A percentile compares a stretch with the other conserved stretches of the same genome.
phyloP scores from a whole-genome alignment of 2,329 filamentous ascomycete species.

The Elsinoe arachidis region DNA sequence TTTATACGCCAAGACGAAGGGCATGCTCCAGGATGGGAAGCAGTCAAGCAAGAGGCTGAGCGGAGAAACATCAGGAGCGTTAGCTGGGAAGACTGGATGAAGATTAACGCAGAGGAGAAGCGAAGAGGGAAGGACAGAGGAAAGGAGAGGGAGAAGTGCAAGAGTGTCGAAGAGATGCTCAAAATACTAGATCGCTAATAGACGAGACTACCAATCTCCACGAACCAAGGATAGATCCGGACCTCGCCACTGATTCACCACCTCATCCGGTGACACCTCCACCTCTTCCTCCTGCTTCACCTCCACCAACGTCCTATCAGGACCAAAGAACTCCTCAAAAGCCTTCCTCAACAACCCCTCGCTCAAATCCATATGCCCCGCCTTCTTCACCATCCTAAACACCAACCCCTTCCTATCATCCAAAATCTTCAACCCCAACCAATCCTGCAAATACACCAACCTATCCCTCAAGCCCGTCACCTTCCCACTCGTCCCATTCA shows the following conservation, averaged over 20 bases:
- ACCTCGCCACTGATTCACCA: neutral
- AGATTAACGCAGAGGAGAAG: conserved; percentile 72
- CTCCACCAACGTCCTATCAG: conserved; percentile 24
- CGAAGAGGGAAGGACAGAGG: conserved; percentile 56
- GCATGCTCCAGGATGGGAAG: conserved; percentile 63
- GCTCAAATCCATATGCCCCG: conserved; percentile 69
- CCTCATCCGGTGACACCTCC: neutral
- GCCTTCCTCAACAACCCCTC: conserved; percentile 57
- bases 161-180: conserved; percentile 50
- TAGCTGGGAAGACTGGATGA: conserved; percentile 77
- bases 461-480: conserved; percentile 60
- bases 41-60: conserved; percentile 53
- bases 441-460: conserved; percentile 77
- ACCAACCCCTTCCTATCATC: conserved; percentile 71
- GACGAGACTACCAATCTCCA: conserved; percentile 8
- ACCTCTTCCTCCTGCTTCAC: neutral
- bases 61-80: conserved; percentile 53
- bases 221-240: neutral
- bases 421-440: conserved; percentile 74
- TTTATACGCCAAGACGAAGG: conserved; percentile 40
- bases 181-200: conserved; percentile 32
- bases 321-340: conserved; percentile 59
- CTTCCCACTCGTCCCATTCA: conserved; percentile 57
- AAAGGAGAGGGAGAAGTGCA: conserved; percentile 68
- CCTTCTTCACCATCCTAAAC: conserved; percentile 62